phyloP scores from a whole-genome alignment of 208 protist genomes.

The Trichomonas tenax region DNA sequence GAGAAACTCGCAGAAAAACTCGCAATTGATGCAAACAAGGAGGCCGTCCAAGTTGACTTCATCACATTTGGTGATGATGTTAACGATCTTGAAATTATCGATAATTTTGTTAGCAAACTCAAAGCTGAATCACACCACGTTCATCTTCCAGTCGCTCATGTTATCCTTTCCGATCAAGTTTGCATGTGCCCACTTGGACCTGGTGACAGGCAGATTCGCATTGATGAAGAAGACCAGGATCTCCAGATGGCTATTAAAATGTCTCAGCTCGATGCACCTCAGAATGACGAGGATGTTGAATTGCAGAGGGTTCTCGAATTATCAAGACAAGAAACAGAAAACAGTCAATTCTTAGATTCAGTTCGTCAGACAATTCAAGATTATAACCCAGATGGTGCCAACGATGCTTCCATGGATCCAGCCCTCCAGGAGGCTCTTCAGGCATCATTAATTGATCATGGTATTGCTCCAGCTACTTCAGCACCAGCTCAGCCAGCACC shows the following conservation, averaged over 20 bases:
- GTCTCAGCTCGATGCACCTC: not conserved
- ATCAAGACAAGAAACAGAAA: not conserved
- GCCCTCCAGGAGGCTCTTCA: not conserved
- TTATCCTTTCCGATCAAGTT: not conserved
- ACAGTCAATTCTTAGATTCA: not conserved
- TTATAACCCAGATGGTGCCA: not conserved
- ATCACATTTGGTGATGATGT: not conserved
- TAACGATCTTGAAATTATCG: not conserved
- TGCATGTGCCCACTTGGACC: not conserved
- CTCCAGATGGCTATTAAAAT: not conserved
- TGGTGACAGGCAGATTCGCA: not conserved
- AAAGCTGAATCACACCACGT: not conserved
- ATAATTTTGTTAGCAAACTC: not conserved
- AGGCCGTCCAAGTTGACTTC: not conserved
- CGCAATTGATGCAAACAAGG: not conserved
- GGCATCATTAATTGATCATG: not conserved
- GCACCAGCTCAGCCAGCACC: not conserved
- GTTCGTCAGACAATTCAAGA: not conserved
- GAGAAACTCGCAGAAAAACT: not conserved
- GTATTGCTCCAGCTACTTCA: not conserved
- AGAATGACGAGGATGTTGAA: not conserved
- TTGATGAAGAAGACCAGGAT: not conserved
- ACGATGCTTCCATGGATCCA: not conserved
- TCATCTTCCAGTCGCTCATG: too few relatives aligned
- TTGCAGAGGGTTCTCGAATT: not conserved